Conservation (phyloP, 257 asterid genomes). For the Lycium barbarum region DNA sequence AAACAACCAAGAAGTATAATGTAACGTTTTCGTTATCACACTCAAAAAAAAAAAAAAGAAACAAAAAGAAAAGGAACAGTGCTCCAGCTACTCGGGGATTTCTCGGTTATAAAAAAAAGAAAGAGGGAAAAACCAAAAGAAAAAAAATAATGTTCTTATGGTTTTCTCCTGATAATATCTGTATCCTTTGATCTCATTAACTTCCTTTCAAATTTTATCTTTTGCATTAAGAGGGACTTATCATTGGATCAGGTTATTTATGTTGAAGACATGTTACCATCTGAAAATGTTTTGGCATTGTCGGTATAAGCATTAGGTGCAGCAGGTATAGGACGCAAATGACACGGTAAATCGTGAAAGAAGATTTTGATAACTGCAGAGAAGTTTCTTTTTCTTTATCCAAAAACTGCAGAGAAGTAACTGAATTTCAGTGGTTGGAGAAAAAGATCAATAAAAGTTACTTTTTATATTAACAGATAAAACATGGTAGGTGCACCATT, state of each 20-base stretch:
- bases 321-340: neutral
- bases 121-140: too few relatives aligned
- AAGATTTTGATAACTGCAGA: neutral
- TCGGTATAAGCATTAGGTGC: constrained; percentile 10
- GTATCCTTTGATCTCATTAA: neutral
- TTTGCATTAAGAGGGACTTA: neutral
- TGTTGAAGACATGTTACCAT: neutral
- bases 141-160: neutral
- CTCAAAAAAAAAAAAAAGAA: neutral
- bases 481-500: neutral
- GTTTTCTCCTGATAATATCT: neutral
- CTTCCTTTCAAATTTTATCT: neutral
- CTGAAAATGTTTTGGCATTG: neutral
- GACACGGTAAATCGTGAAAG: neutral
- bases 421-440: constrained; percentile 2
- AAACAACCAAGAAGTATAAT: neutral
- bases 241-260: constrained; percentile 3
- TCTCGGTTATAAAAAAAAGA: neutral
- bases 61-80: neutral
- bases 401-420: neutral
- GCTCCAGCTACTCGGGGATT: neutral
- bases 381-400: neutral
- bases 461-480: neutral
- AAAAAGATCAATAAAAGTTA: constrained; percentile 1
- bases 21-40: neutral